Evolutionary conservation across 495 filamentous ascomycete genomes (phyloP), one percentile per base, ranked within the genome.

Genomic region (Durotheca rogersii): DNA sequence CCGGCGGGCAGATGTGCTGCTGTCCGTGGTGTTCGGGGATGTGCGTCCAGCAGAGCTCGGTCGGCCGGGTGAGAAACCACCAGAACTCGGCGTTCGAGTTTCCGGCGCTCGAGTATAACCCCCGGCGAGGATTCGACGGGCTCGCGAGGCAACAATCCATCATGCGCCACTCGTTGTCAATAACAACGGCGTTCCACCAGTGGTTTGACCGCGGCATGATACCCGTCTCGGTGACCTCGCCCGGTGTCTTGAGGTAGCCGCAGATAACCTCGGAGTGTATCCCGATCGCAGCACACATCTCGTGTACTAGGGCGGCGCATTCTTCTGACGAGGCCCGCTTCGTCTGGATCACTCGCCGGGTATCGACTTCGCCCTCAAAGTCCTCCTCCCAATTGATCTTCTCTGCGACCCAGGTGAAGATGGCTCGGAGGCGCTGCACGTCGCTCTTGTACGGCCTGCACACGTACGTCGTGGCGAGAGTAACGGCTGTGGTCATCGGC

Each of bases 351-450:
- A 96, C 88, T 39, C 86, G 77, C 48, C 86, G 79, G 9, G 88
- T 81, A 62, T 99, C 90, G 16, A 95, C 75, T 12, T 81, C 72
- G 11, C 78, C 72, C 59, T 95, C 90, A 51, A 88, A 88, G 35
- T 89, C 88, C 59, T 96, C 90, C 37, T 99, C 93, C 92, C 93
- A 99, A n/a, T 80, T 80, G 39, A 99, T 83, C 61, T 93, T 93
- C 65, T 97, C 93, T 14, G 90, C 81, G 19, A 96, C 88, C 91
- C 92, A 99, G 7, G 86, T 96, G 62, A 96, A 99, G 40, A 97
- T 96, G 1, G 93, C 90, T 15, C 93, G 80, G 3, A 97, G 74
- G 29, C 91, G 81, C 62, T 99, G 93, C 1, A 96, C 88, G 58
- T 97, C 94, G 65, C 88, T 96, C 40, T 90, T 82, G 64, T 96